Conservation (phyloP, 2,329 filamentous ascomycete species). For the Chrysosphaeria jannelii region DNA sequence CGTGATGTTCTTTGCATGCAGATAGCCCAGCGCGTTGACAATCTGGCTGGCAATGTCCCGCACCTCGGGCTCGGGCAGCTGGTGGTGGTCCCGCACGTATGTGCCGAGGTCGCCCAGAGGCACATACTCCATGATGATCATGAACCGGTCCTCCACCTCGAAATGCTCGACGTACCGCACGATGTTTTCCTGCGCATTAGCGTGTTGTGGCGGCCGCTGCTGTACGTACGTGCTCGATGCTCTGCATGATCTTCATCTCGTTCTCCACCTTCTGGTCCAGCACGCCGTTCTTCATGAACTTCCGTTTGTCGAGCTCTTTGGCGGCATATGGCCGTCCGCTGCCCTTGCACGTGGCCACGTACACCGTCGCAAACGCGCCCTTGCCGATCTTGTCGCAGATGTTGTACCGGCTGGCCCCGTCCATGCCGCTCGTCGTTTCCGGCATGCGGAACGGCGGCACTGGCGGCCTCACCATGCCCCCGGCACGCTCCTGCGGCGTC, state of each 20-base stretch:
- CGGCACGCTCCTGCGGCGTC: too few relatives aligned
- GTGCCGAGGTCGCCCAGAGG: conserved; percentile 55
- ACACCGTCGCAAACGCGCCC: conserved; percentile 82
- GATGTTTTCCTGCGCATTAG: conserved; percentile 66
- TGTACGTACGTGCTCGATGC: conserved; percentile 52
- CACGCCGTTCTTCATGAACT: conserved; percentile 76
- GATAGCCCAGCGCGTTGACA: conserved; percentile 53
- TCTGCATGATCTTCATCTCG: conserved; percentile 88
- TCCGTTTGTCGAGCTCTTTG: conserved; percentile 80
- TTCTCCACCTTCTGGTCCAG: conserved; percentile 82
- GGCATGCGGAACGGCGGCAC: conserved; percentile 5
- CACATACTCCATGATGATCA: conserved; percentile 92
- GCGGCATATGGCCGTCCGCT: conserved; percentile 64
- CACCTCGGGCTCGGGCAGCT: conserved; percentile 36
- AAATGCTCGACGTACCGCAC: conserved; percentile 76
- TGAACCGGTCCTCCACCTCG: conserved; percentile 57
- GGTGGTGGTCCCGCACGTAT: conserved; percentile 28
- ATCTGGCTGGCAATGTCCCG: conserved; percentile 47
- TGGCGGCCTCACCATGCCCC: too few relatives aligned
- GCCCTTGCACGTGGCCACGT: conserved; percentile 63
- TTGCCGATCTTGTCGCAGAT: conserved; percentile 58
- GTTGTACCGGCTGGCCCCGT: conserved; percentile 61
- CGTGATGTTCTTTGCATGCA: conserved; percentile 70
- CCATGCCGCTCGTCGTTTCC: conserved; percentile 33
- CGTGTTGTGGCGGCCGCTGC: too few relatives aligned